phyloP scores from a whole-genome alignment of 345 rosid species.

The Erodium maritimum region DNA sequence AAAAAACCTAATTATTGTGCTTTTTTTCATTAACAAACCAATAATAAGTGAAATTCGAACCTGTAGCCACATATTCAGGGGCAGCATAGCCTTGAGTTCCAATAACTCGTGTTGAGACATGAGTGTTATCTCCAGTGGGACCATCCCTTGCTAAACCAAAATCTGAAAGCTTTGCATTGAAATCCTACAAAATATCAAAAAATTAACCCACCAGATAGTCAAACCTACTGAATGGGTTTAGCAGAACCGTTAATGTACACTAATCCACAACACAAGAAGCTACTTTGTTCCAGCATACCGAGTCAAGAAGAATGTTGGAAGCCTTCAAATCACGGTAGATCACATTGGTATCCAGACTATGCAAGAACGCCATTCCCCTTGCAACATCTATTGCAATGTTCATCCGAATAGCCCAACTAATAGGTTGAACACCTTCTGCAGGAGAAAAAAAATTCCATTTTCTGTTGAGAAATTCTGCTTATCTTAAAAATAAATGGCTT shows the following conservation, averaged over 20 bases:
- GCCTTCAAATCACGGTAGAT: slow-evolving; percentile 64
- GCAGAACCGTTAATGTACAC: not conserved
- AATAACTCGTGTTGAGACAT: slow-evolving; percentile 74
- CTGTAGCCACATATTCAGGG: slow-evolving; percentile 83
- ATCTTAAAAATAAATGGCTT: not conserved
- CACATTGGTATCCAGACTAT: slow-evolving; percentile 46
- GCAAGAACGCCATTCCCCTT: slow-evolving; percentile 50
- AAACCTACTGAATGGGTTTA: not conserved
- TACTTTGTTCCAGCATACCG: slow-evolving; percentile 23
- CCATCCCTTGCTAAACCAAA: slow-evolving; percentile 95
- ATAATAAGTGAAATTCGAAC: slow-evolving; percentile 14
- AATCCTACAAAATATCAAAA: slow-evolving; percentile 34
- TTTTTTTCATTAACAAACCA: not conserved
- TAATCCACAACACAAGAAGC: not conserved
- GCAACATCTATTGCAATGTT: slow-evolving; percentile 40
- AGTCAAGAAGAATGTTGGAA: slow-evolving; percentile 56
- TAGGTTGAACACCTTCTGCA: slow-evolving; percentile 49
- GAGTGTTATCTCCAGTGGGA: slow-evolving; percentile 78
- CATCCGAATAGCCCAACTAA: slow-evolving; percentile 45
- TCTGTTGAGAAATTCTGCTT: not conserved
- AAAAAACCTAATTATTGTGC: no score
- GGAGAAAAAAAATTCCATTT: not conserved
- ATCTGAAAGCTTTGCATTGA: slow-evolving; percentile 76
- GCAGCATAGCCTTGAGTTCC: slow-evolving; percentile 95
- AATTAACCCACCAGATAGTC: slow-evolving; percentile 4